These are phyloP conservation scores for Parachlorella kessleri DNA, from an alignment of 139 green algal genomes.

Conservation along the genomic window DNA sequence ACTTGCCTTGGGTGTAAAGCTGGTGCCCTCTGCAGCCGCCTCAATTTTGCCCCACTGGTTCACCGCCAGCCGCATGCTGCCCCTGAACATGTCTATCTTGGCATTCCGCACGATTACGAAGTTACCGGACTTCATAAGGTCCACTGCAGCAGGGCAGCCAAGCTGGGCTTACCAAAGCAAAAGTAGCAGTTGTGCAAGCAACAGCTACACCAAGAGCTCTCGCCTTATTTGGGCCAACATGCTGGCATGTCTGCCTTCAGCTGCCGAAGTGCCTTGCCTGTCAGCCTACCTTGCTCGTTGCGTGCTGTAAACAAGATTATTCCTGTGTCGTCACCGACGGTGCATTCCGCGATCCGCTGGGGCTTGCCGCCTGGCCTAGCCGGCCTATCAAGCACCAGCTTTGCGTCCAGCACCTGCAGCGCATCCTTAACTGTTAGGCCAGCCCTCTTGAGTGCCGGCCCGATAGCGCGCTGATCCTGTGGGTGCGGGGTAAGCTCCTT, in stretches of 20 bases:
- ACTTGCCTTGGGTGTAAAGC: constrained; percentile 67
- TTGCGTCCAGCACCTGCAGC: constrained; percentile 74
- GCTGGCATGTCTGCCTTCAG: not conserved
- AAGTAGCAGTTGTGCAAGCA: not conserved
- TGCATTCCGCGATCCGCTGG: constrained; percentile 78
- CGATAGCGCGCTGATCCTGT: not conserved
- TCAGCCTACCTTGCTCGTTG: constrained; percentile 79
- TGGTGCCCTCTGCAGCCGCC: constrained; percentile 23
- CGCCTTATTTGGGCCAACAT: no score
- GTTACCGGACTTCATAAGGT: constrained; percentile 62
- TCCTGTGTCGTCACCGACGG: constrained; percentile 87
- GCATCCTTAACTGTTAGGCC: not conserved
- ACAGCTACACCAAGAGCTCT: no score
- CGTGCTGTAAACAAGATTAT: constrained; percentile 81
- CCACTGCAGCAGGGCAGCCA: constrained; percentile 62
- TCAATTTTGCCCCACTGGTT: constrained; percentile 76
- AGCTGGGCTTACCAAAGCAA: not conserved
- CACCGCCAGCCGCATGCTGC: constrained; percentile 87
- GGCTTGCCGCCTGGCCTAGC: constrained; percentile 33
- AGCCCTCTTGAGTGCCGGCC: not conserved
- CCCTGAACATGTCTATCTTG: constrained; percentile 91
- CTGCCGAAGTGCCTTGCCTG: not conserved
- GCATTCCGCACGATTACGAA: constrained; percentile 81
- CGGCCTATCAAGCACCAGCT: constrained; percentile 65
- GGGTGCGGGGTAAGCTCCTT: not conserved